Conservation (phyloP, 495 filamentous ascomycete genomes). For the Glutinoglossum americanum region DNA sequence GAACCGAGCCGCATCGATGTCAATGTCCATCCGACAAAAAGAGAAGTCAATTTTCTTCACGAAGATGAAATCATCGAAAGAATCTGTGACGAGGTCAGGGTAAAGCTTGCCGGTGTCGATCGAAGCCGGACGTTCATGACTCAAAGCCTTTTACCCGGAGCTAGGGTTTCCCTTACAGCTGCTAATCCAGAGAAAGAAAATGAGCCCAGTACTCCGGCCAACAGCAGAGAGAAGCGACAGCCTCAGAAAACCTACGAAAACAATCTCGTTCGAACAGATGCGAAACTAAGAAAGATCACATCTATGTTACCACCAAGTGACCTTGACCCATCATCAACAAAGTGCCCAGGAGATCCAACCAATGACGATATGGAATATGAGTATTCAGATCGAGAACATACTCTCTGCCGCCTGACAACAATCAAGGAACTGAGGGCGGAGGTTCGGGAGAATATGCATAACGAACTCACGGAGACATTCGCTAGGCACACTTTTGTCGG, state of each 20-base stretch:
- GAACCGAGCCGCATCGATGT: constrained; percentile 89
- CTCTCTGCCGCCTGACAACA: constrained; percentile 49
- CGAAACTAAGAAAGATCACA: constrained; percentile 82
- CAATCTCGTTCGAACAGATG: constrained; percentile 78
- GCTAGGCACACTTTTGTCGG: constrained; percentile 86
- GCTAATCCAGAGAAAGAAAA: constrained; percentile 14
- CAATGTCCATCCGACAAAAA: constrained; percentile 93
- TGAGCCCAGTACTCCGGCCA: constrained; percentile 11
- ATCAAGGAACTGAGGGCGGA: constrained; percentile 60
- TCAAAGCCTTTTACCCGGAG: constrained; percentile 67
- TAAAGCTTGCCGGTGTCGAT: constrained; percentile 70
- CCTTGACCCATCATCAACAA: neutral
- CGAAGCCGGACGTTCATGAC: constrained; percentile 87
- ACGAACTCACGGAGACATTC: constrained; percentile 72
- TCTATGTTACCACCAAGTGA: constrained; percentile 50
- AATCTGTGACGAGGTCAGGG: constrained; percentile 62
- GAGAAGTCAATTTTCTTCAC: constrained; percentile 95
- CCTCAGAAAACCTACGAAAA: constrained; percentile 58
- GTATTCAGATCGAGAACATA: constrained; percentile 42
- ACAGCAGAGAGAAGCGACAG: constrained; percentile 15
- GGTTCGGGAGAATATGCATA: constrained; percentile 73
- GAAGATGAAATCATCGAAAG: constrained; percentile 91
- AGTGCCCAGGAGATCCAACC: neutral
- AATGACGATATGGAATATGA: constrained; percentile 40
- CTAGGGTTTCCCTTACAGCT: constrained; percentile 19